phyloP scores from a whole-genome alignment of 2,329 filamentous ascomycete genomes.

The Alternaria triticimaculans region DNA sequence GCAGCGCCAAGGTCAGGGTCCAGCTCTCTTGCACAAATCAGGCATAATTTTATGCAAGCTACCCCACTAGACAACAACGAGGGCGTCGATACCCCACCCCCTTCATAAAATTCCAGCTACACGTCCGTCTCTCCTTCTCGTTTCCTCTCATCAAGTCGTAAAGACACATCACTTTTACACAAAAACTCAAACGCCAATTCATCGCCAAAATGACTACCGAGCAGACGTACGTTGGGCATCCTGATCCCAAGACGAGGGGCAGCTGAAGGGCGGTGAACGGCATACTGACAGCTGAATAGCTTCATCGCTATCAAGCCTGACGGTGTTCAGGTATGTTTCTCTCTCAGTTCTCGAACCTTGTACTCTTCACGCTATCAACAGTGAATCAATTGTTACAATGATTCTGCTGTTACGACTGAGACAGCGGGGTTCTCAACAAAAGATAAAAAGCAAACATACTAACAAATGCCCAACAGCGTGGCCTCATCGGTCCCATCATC shows the following conservation, averaged over 20 bases:
- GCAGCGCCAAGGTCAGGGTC: conserved; percentile 17
- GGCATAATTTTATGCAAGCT: conserved; percentile 17
- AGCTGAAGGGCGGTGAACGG: conserved; percentile 25
- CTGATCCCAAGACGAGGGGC: neutral
- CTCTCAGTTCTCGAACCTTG: no score
- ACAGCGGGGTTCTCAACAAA: conserved; percentile 1
- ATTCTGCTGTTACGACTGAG: neutral
- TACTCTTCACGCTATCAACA: neutral
- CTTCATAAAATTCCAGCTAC: conserved; percentile 35
- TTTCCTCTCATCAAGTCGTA: conserved; percentile 49
- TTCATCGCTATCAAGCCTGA: conserved; percentile 99
- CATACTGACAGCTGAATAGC: conserved; percentile 60
- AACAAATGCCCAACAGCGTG: conserved; percentile 68
- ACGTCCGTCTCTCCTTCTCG: conserved; percentile 18
- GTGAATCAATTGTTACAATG: neutral
- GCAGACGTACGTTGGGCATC: conserved; percentile 74
- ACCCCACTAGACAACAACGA: conserved; percentile 18
- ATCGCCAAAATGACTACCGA: conserved; percentile 67
- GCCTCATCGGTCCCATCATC: conserved; percentile 97
- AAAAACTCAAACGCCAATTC: conserved; percentile 41
- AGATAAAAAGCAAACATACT: conserved; percentile 13
- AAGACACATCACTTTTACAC: conserved; percentile 53
- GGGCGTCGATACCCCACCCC: conserved; percentile 32
- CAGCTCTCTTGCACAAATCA: conserved; percentile 6
- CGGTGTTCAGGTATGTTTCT: conserved; percentile 84